These are phyloP conservation scores for Exutisphaerella laricina DNA, from an alignment of 2,329 filamentous ascomycete species.

Conservation along the genomic window DNA sequence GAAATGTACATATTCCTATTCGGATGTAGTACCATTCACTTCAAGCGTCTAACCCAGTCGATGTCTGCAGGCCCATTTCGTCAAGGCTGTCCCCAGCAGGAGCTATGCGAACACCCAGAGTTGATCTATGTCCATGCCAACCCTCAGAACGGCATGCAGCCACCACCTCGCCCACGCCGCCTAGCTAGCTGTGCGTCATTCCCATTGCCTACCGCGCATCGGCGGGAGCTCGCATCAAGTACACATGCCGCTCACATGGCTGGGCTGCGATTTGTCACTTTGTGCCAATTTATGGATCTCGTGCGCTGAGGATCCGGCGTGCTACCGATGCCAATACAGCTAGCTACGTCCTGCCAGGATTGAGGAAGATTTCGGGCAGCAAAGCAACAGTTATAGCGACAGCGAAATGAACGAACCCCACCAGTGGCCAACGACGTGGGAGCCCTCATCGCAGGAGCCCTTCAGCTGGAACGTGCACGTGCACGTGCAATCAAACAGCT, in stretches of 20 bases:
- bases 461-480: conserved; percentile 6
- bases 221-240: conserved; percentile 15
- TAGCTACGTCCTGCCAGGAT: background rate
- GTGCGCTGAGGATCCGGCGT: conserved; percentile 9
- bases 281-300: conserved; percentile 7
- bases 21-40: conserved; percentile 2
- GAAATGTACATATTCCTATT: conserved; percentile 4
- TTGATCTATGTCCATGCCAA: conserved; percentile 4
- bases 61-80: conserved; percentile 5
- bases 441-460: conserved; percentile 1
- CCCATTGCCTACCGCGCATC: conserved; percentile 8
- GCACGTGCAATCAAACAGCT: conserved; percentile 3
- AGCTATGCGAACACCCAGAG: conserved; percentile 6
- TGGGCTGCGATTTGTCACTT: conserved; percentile 19
- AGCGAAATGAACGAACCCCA: conserved; percentile 12
- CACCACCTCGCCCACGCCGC: conserved; percentile 9
- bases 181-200: conserved; percentile 10
- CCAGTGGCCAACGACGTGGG: background rate
- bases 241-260: conserved; percentile 21
- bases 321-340: conserved; percentile 9
- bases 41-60: conserved; percentile 7
- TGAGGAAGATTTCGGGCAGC: conserved; percentile 11
- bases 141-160: background rate
- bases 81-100: conserved; percentile 4
- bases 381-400: conserved; percentile 11